These are phyloP conservation scores for Zoysia japonica DNA, from an alignment of 176 grass and related monocot genomes.

Conservation along the genomic window DNA sequence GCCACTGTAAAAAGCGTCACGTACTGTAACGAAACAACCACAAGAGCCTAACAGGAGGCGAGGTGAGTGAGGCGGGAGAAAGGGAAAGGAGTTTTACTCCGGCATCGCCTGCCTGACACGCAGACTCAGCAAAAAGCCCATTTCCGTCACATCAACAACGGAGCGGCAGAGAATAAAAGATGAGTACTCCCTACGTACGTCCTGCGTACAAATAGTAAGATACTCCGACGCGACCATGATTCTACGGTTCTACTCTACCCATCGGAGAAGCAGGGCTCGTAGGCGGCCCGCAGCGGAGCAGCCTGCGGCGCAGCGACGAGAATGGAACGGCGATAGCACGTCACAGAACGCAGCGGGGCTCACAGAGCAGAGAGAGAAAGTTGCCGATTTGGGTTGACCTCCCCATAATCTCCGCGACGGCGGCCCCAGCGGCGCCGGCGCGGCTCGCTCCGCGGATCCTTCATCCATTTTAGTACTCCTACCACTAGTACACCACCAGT, in stretches of 20 bases:
- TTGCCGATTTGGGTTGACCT: constrained; percentile 64
- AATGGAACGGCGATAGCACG: constrained; percentile 2
- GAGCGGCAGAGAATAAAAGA: neutral
- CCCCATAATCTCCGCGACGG: constrained; percentile 55
- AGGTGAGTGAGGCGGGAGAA: too few relatives aligned
- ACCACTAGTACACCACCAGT: constrained; percentile 10
- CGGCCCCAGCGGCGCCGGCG: constrained; percentile 76
- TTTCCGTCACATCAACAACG: neutral
- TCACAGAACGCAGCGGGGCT: neutral
- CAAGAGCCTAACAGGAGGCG: too few relatives aligned
- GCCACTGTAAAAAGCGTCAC: constrained; percentile 3
- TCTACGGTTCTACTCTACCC: too few relatives aligned
- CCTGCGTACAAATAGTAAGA: too few relatives aligned
- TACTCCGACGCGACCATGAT: too few relatives aligned
- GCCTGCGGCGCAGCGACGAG: too few relatives aligned
- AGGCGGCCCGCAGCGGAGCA: too few relatives aligned
- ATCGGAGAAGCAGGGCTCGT: too few relatives aligned
- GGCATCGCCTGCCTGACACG: constrained; percentile 7
- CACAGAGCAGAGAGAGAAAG: neutral
- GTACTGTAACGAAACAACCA: neutral
- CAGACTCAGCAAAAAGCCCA: neutral
- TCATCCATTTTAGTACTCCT: neutral
- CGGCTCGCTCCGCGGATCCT: constrained; percentile 28
- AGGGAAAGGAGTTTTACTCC: neutral
- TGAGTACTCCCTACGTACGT: neutral